These are phyloP conservation scores for Wickerhamia fluorescens DNA, from an alignment of 805 yeast species.

Conservation along the genomic window DNA sequence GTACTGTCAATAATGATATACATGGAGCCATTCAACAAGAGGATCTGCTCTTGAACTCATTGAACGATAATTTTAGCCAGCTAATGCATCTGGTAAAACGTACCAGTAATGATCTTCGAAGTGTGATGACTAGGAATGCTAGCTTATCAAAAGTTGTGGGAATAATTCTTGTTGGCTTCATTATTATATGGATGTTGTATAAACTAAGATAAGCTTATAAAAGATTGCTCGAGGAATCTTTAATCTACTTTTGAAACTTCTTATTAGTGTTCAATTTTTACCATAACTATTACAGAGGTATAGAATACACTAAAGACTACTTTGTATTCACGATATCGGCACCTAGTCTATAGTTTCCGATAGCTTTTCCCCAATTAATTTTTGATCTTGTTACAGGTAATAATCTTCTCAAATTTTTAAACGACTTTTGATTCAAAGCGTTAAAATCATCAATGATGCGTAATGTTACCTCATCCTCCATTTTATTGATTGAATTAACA, in stretches of 20 bases:
- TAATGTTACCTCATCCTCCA: constrained; percentile 57
- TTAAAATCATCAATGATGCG: constrained; percentile 56
- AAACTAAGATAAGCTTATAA: constrained; percentile 18
- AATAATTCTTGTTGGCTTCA: constrained; percentile 24
- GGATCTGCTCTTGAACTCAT: constrained; percentile 29
- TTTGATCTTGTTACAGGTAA: constrained; percentile 87
- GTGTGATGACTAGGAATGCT: constrained; percentile 35
- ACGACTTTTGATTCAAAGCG: constrained; percentile 69
- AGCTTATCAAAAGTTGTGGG: constrained; percentile 34
- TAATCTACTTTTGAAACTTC: too few species aligned
- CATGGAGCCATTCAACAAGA: constrained; percentile 36
- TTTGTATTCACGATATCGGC: constrained; percentile 53
- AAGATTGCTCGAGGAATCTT: too few species aligned
- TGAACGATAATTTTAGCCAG: constrained; percentile 32
- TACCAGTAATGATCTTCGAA: constrained; percentile 34
- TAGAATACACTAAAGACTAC: constrained; percentile 4
- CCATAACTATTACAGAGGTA: constrained; percentile 1
- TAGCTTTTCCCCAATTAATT: constrained; percentile 92
- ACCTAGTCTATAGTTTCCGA: constrained; percentile 84
- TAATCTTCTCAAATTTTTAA: constrained; percentile 82
- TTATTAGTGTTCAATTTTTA: too few species aligned
- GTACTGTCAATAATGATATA: constrained; percentile 35
- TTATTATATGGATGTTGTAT: constrained; percentile 33
- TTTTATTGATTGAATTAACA: constrained; percentile 41
- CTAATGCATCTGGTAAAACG: constrained; percentile 32